These are phyloP conservation scores for Speleostelium caveatum DNA, from an alignment of 78 protist species.

Conservation along the genomic window DNA sequence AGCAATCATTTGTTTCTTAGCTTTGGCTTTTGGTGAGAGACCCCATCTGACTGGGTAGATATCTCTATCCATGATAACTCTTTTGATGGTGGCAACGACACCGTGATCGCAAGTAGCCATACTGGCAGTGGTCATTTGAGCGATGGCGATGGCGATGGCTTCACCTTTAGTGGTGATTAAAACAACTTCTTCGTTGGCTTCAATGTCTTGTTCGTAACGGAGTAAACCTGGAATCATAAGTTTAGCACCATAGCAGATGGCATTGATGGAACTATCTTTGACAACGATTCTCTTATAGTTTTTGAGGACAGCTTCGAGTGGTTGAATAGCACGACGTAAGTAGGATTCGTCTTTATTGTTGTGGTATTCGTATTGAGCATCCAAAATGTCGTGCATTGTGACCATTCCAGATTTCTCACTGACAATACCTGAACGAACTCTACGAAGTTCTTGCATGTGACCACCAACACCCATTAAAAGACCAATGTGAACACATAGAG, in stretches of 20 bases:
- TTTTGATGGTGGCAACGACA: constrained; percentile 99
- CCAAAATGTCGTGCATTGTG: constrained; percentile 99
- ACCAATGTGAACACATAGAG: constrained; percentile 99
- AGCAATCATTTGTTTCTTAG: constrained; percentile 95
- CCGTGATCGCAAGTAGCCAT: constrained; percentile 98
- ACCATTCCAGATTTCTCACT: constrained; percentile 93
- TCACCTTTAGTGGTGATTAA: constrained; percentile 99
- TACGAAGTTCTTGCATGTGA: constrained; percentile 97
- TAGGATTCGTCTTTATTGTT: constrained; percentile 92
- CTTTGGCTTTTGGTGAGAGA: constrained; percentile 95
- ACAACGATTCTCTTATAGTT: constrained; percentile 97
- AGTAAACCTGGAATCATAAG: constrained; percentile 99
- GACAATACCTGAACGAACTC: constrained; percentile 92
- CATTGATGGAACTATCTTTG: constrained; percentile 99
- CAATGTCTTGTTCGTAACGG: constrained; percentile 96
- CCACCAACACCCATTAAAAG: constrained; percentile 98
- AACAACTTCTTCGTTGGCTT: constrained; percentile 95
- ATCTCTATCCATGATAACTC: constrained; percentile 99
- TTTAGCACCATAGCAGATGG: constrained; percentile 99
- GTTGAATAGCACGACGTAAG: constrained; percentile 97
- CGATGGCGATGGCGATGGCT: constrained; percentile 99
- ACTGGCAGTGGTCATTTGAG: constrained; percentile 98
- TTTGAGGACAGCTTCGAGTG: constrained; percentile 97
- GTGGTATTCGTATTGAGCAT: constrained; percentile 97
- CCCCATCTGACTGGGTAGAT: constrained; percentile 99